Percentiles rank a stretch among this genome's conserved stretches.
Conservation (phyloP, 345 rosid genomes). For the Raphanus raphanistrum region DNA sequence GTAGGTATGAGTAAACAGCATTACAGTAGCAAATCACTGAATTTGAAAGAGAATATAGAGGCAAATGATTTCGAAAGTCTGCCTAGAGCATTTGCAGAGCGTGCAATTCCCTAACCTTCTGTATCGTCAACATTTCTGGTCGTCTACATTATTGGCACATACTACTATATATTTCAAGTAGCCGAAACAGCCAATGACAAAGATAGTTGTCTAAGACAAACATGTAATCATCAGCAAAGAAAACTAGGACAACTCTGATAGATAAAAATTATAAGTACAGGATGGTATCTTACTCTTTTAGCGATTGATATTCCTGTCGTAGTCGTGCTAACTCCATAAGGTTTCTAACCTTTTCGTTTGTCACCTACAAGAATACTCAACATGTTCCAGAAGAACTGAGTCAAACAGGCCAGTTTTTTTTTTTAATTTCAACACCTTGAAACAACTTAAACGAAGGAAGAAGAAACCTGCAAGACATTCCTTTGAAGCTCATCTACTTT, state of each 20-base stretch:
- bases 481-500: conserved; percentile 89
- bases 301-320: conserved; percentile 65
- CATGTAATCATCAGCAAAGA: background rate
- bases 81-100: background rate
- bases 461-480: conserved; percentile 74
- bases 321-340: conserved; percentile 85
- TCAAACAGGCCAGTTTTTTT: background rate
- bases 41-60: background rate
- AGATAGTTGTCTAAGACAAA: background rate
- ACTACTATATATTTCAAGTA: background rate
- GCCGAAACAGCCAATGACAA: background rate
- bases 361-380: conserved; percentile 54
- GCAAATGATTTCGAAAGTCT: background rate
- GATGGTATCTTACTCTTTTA: conserved; percentile 57
- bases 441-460: conserved; percentile 2
- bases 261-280: background rate
- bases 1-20: background rate
- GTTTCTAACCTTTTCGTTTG: conserved; percentile 94
- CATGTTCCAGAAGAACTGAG: conserved; percentile 18
- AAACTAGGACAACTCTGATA: background rate
- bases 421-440: conserved; percentile 5
- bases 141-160: conserved; percentile 1
- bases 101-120: background rate
- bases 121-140: background rate
- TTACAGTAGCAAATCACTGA: background rate